phyloP scores from a whole-genome alignment of 1,284 basidiomycete species.

The Ganoderma leucocontextum region DNA sequence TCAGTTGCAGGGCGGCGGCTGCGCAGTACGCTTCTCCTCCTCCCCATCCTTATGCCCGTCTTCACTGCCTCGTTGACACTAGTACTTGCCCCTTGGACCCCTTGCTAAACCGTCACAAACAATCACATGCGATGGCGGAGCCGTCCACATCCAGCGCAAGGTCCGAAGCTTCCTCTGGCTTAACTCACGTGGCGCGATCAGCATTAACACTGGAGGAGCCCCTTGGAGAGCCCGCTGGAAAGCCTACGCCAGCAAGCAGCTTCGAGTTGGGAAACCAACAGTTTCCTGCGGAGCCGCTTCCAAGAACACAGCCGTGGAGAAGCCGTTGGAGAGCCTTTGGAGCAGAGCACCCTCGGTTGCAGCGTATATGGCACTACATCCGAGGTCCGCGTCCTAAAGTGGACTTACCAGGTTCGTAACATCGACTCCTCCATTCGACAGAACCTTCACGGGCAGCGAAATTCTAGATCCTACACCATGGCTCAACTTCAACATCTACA shows the following conservation, averaged over 20 bases:
- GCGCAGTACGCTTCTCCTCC: not conserved
- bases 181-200: slow-evolving; percentile 27
- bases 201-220: slow-evolving; percentile 7
- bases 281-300: slow-evolving; percentile 4
- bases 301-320: slow-evolving; percentile 24
- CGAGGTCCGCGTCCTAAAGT: slow-evolving; percentile 69
- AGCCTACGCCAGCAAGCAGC: slow-evolving; percentile 23
- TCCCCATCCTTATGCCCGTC: not conserved
- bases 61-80: slow-evolving; percentile 5
- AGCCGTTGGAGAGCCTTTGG: slow-evolving; percentile 30
- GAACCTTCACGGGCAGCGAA: slow-evolving; percentile 13
- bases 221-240: slow-evolving; percentile 12
- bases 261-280: slow-evolving; percentile 33
- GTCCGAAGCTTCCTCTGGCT: slow-evolving; percentile 35
- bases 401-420: slow-evolving; percentile 60
- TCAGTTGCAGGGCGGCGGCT: not conserved
- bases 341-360: slow-evolving; percentile 35
- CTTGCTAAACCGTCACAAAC: slow-evolving; percentile 8
- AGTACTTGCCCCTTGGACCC: not conserved
- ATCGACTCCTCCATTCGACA: slow-evolving; percentile 10
- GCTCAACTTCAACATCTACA: slow-evolving; percentile 55
- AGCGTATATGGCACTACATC: slow-evolving; percentile 49
- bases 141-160: slow-evolving; percentile 35
- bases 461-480: slow-evolving; percentile 60
- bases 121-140: slow-evolving; percentile 37